Evolutionary conservation across 2,329 filamentous ascomycete species (phyloP), one percentile per base, ranked within the genome.

Genomic region (Botrytis cinerea): DNA sequence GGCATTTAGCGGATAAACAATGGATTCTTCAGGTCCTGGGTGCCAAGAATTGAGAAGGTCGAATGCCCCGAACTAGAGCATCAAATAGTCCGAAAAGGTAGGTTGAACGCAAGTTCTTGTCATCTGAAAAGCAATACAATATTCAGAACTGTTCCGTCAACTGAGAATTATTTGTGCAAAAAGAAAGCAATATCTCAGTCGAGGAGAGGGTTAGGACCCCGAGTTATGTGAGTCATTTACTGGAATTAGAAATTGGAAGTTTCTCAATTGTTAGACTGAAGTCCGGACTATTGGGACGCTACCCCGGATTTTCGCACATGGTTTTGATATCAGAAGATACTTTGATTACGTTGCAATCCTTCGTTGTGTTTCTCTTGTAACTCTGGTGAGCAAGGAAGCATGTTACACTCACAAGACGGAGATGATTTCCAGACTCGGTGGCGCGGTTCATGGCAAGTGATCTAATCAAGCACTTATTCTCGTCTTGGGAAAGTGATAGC

Each of bases 401-500:
- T 46, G 60, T 67, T 43, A 64, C 60, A 72, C 46, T 66, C 43
- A 63, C 59, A 46, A 48, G 45, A 64, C 48, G 60, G 51, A 20
- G 66, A 35, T 25, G n/a, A 25, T 38, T 18, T 72, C 46, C 67
- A 43, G 18, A 43, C 45, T 66, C 60, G 70, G n/a, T 20, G 45
- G n/a, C 57, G 38, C 35, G 48, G 60, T 45, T 40, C 20, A 72
- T 72, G 46, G 46, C 70, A 59, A 72, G 70, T 72, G 70, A 71
- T 71, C 60, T 43, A 22, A 46, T 22, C 25, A 43, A 35, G 38
- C 25, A 40, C 32, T 20, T 18, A 25, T 54, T n/a, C 5, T 54
- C 46, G 38, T 22, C 25, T 25, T 32, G 35, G 35, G 18, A 28
- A 57, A 32, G 48, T 68, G 46, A 68, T 68, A 43, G 64, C 16